These are phyloP conservation scores for Dendrothele bispora DNA, from an alignment of 768 basidiomycete genomes.

Conservation along the genomic window DNA sequence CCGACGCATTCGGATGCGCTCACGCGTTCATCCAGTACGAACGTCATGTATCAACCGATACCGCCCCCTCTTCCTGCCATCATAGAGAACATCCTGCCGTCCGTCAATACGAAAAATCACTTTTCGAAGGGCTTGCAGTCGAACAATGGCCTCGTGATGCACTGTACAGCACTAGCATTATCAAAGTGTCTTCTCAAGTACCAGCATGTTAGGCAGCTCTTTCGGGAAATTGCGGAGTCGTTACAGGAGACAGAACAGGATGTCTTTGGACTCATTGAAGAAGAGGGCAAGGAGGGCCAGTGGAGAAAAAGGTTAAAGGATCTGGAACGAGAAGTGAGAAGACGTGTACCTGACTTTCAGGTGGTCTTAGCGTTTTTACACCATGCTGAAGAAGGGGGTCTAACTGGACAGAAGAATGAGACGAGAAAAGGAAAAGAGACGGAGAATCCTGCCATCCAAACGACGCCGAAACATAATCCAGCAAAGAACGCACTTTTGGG, in stretches of 20 bases:
- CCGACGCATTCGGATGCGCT: constrained; percentile 22
- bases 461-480: constrained; percentile 19
- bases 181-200: constrained; percentile 78
- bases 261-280: background rate
- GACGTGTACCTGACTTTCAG: constrained; percentile 82
- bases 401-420: background rate
- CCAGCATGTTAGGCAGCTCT: constrained; percentile 45
- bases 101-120: constrained; percentile 61
- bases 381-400: constrained; percentile 19
- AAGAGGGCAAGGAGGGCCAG: constrained; percentile 46
- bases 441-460: background rate
- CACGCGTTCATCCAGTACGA: constrained; percentile 8
- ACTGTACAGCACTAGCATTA: constrained; percentile 78
- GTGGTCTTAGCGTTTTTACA: constrained; percentile 85
- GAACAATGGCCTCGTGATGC: constrained; percentile 66
- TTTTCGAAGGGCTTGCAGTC: constrained; percentile 84
- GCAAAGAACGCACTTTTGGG: constrained; percentile 62
- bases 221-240: constrained; percentile 47
- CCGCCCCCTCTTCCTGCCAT: constrained; percentile 75
- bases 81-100: constrained; percentile 79
- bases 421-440: constrained; percentile 5
- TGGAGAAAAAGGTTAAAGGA: constrained; percentile 71
- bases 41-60: constrained; percentile 56
- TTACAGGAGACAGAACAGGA: constrained; percentile 56
- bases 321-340: constrained; percentile 72